A percentile compares a stretch with the other conserved stretches of the same genome.
Conservation (phyloP, 2,329 filamentous ascomycete genomes). For the Diplocarpon rosae region DNA sequence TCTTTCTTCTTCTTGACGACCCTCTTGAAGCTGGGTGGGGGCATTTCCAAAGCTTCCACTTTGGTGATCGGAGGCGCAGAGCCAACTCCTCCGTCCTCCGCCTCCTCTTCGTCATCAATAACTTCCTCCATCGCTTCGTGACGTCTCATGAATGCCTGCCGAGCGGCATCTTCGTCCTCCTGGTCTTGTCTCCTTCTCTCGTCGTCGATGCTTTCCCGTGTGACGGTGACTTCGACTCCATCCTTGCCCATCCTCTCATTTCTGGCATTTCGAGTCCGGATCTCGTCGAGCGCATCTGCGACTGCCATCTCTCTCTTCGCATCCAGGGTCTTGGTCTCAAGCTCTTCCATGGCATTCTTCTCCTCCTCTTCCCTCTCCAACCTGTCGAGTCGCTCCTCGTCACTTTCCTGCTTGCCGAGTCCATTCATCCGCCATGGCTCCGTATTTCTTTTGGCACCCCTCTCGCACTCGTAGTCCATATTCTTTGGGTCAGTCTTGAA, state of each 20-base stretch:
- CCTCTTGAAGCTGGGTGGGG: constrained; percentile 61
- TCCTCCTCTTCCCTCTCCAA: constrained; percentile 73
- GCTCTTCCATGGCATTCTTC: constrained; percentile 84
- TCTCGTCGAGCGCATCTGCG: constrained; percentile 91
- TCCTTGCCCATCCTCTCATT: constrained; percentile 67
- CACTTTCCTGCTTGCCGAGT: constrained; percentile 58
- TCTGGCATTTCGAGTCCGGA: constrained; percentile 80
- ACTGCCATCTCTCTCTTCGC: constrained; percentile 94
- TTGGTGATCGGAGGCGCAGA: constrained; percentile 29
- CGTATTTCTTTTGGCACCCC: constrained; percentile 84
- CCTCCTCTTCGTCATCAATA: constrained; percentile 26
- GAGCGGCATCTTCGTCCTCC: constrained; percentile 76
- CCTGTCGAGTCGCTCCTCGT: constrained; percentile 76
- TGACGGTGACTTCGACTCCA: constrained; percentile 48
- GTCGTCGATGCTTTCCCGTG: constrained; percentile 41
- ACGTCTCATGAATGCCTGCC: constrained; percentile 53
- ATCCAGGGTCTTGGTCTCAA: constrained; percentile 88
- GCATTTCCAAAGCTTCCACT: constrained; percentile 30
- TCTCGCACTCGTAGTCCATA: constrained; percentile 71
- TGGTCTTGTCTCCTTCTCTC: constrained; percentile 57
- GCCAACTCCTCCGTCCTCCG: constrained; percentile 22
- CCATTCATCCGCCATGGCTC: constrained; percentile 68
- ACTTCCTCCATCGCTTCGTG: constrained; percentile 27
- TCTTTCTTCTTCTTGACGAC: constrained; percentile 83
- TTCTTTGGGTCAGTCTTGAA: constrained; percentile 94